phyloP scores from a whole-genome alignment of 331 rosid genomes.

The Quercus phellos region DNA sequence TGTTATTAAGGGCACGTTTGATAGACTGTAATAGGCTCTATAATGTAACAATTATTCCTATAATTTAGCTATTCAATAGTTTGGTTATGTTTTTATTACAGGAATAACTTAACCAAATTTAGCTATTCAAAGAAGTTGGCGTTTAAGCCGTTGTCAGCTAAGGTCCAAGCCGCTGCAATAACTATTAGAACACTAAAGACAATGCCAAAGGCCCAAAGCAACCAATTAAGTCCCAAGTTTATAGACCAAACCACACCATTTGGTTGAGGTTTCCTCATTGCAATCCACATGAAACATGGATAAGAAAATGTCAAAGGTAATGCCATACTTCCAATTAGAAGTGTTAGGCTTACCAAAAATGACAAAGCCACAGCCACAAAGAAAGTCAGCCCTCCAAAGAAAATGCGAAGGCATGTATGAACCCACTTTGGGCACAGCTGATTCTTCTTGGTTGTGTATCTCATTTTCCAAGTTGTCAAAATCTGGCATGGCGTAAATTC shows the following conservation, averaged over 20 bases:
- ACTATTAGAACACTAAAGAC: conserved; percentile 31
- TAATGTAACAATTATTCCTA: too few relatives aligned
- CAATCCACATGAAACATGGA: conserved; percentile 69
- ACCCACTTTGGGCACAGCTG: conserved; percentile 28
- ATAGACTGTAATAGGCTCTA: too few relatives aligned
- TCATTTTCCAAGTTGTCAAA: conserved; percentile 54
- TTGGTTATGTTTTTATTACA: too few relatives aligned
- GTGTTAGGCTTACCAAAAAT: conserved; percentile 38
- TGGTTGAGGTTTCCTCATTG: conserved; percentile 40
- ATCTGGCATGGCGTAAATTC: conserved; percentile 45
- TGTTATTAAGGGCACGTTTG: conserved; percentile 17
- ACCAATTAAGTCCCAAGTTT: conserved; percentile 37
- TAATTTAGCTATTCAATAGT: too few relatives aligned
- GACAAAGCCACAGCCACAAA: conserved; percentile 51
- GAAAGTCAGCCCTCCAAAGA: conserved; percentile 49
- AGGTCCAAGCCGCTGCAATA: conserved; percentile 37
- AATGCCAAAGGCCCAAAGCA: conserved; percentile 31
- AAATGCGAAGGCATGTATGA: conserved; percentile 23
- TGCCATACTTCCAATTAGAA: conserved; percentile 42
- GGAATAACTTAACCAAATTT: too few relatives aligned
- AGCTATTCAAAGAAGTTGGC: conserved; percentile 35
- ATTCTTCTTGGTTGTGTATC: conserved; percentile 38
- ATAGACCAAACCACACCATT: conserved; percentile 26
- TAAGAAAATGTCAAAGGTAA: conserved; percentile 57
- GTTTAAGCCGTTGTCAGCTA: conserved; percentile 27